Evolutionary conservation across 768 basidiomycete genomes (phyloP), one percentile per base, ranked within the genome.

Genomic region (Pleurotus tuber-regium): DNA sequence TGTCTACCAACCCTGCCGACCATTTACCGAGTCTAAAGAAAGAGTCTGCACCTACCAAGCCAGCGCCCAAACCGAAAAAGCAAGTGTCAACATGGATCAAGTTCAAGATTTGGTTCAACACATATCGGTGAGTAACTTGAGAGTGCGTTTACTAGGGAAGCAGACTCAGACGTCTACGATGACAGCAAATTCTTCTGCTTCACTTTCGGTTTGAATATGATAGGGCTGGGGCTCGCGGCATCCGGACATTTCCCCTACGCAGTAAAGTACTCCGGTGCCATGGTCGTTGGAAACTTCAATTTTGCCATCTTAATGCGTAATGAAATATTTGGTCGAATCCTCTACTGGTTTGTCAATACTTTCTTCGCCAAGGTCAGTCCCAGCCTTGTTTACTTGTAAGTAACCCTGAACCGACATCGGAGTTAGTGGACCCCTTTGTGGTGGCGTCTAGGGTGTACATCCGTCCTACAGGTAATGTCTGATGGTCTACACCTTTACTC

Each of bases 231-330:
- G 19, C 67, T 87, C 11, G 84, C 87, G 1, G 80, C 76, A 8
- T 75, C 80, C 23, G 86, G 84, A 4, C 78, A 80, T 52, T 89
- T 81, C 71, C 76, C 78, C 4, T 89, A 89, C 57, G 83, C 80
- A 1, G 63, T 69, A 3, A 70, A 70, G 54, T 84, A 80, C 60
- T 74, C 78, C 9, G 83, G 86, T 57, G 84, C 86, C 31, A 74
- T 89, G 59, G 84, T 83, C 7, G 72, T 86, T 4, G 87, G 83
- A 0, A 90, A 90, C 56, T 68, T 90, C 60, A 84, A 84, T 63
- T 73, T 86, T 43, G 78, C 86, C 4, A 79, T 89, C 44, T 72
- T 89, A 24, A 82, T 89, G 78, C 77, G 87, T 9, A 90, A 89
- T 60, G 87, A 90, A 57, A 75, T 87, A 10, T 89, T 90, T 52